Conservation (phyloP, 1,139 yeast species). For the Scheffersomyces quercinus region DNA sequence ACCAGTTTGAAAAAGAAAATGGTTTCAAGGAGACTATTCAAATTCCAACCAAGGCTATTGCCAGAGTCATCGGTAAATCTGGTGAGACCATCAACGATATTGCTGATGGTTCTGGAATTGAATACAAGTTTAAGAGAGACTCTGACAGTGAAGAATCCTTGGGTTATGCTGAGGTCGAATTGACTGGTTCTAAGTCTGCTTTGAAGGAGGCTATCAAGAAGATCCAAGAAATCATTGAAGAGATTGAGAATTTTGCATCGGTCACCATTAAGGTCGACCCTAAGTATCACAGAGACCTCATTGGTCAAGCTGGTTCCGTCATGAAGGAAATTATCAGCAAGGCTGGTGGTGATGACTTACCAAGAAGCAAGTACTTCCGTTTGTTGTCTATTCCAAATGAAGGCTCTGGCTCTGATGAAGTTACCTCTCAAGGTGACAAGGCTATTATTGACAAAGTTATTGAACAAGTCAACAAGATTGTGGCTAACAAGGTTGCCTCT, state of each 20-base stretch:
- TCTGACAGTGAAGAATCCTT: conserved; percentile 39
- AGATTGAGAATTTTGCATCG: conserved; percentile 64
- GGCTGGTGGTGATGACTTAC: conserved; percentile 72
- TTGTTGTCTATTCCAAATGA: conserved; percentile 76
- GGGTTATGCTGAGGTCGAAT: conserved; percentile 58
- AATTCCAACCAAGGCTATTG: conserved; percentile 71
- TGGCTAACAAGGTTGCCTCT: conserved; percentile 65
- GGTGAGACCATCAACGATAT: conserved; percentile 87
- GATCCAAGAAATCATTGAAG: conserved; percentile 64
- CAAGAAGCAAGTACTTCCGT: conserved; percentile 50
- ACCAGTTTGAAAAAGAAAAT: conserved; percentile 86
- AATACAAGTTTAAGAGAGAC: conserved; percentile 62
- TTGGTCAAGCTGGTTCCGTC: conserved; percentile 79
- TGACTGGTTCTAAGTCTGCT: conserved; percentile 81
- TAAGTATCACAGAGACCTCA: conserved; percentile 73
- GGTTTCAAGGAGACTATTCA: conserved; percentile 64
- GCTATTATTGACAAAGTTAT: conserved; percentile 70
- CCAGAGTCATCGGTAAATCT: conserved; percentile 85
- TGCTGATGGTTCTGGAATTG: conserved; percentile 77
- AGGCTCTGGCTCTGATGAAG: conserved; percentile 59
- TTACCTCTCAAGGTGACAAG: conserved; percentile 77
- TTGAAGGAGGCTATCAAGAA: conserved; percentile 70
- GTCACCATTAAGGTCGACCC: conserved; percentile 71
- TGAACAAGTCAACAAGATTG: conserved; percentile 62
- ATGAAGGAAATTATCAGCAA: conserved; percentile 72